Evolutionary conservation across 768 basidiomycete species (phyloP).

Genomic region (Tylopilus felleus): DNA sequence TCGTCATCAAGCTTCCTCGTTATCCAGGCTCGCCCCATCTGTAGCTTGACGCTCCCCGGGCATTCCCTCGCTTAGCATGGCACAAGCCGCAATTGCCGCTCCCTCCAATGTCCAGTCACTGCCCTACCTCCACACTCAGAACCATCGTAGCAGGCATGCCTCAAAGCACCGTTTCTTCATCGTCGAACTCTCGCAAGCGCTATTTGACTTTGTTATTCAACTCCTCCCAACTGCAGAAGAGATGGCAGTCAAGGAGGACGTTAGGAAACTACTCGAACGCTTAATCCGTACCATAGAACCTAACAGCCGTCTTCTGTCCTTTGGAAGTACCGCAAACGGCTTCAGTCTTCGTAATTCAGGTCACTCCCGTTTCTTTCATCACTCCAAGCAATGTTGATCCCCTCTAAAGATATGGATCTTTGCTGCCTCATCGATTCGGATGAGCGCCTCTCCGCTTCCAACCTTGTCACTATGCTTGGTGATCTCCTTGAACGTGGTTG

Average conservation of each 20-base stretch:
- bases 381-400: constrained; percentile 9
- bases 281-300: constrained; percentile 95
- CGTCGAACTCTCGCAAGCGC: constrained; percentile 80
- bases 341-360: constrained; percentile 97
- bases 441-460: constrained; percentile 72
- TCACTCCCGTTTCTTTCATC: constrained; percentile 30
- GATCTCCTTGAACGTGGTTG: constrained; percentile 89
- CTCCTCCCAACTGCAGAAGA: constrained; percentile 87
- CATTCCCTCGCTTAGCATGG: constrained; percentile 17
- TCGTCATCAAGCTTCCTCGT: constrained; percentile 9
- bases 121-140: constrained; percentile 33
- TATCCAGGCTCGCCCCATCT: constrained; percentile 1
- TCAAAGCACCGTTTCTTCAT: constrained; percentile 62
- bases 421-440: constrained; percentile 93
- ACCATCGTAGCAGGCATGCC: constrained; percentile 32
- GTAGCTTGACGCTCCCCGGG: constrained; percentile 1
- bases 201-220: constrained; percentile 93
- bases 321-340: constrained; percentile 96
- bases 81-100: constrained; percentile 27
- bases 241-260: constrained; percentile 93
- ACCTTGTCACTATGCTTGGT: constrained; percentile 92
- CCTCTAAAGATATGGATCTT: constrained; percentile 86
- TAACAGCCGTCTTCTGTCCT: constrained; percentile 83
- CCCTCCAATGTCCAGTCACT: constrained; percentile 21
- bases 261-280: constrained; percentile 89